Evolutionary conservation across 2,329 filamentous ascomycete genomes (phyloP).

Genomic region (Fusarium hostae): DNA sequence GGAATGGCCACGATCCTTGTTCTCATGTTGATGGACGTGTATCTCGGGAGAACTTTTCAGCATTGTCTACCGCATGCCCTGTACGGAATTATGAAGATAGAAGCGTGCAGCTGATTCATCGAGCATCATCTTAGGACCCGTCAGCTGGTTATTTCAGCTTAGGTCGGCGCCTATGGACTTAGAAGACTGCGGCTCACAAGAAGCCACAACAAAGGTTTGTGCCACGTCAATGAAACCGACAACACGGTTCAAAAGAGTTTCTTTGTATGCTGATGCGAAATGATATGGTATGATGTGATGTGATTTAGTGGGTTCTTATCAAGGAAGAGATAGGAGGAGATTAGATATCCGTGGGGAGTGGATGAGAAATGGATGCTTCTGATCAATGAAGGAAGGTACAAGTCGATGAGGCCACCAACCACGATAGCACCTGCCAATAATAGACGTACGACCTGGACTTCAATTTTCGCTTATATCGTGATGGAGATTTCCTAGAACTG

Average conservation of each 20-base stretch:
- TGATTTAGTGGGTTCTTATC: background rate
- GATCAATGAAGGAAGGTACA: background rate
- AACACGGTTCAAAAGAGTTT: background rate
- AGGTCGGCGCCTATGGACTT: background rate
- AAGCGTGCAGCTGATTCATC: background rate
- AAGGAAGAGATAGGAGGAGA: constrained; percentile 14
- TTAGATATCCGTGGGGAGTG: constrained; percentile 8
- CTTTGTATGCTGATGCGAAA: constrained; percentile 6
- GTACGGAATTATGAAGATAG: background rate
- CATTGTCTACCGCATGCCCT: background rate
- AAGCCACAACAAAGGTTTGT: constrained; percentile 14
- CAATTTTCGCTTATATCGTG: background rate
- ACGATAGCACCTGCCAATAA: background rate
- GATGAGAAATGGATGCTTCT: background rate
- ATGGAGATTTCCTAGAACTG: background rate
- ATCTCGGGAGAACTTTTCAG: background rate
- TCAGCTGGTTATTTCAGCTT: background rate
- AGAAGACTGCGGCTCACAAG: background rate
- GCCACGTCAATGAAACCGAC: constrained; percentile 17
- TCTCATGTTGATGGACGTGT: constrained; percentile 6
- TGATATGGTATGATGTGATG: background rate
- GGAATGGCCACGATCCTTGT: constrained; percentile 33
- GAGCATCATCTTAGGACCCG: background rate
- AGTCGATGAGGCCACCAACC: background rate
- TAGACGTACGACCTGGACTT: background rate